Conservation (phyloP, 2,329 filamentous ascomycete species). For the Diaporthe sp. region DNA sequence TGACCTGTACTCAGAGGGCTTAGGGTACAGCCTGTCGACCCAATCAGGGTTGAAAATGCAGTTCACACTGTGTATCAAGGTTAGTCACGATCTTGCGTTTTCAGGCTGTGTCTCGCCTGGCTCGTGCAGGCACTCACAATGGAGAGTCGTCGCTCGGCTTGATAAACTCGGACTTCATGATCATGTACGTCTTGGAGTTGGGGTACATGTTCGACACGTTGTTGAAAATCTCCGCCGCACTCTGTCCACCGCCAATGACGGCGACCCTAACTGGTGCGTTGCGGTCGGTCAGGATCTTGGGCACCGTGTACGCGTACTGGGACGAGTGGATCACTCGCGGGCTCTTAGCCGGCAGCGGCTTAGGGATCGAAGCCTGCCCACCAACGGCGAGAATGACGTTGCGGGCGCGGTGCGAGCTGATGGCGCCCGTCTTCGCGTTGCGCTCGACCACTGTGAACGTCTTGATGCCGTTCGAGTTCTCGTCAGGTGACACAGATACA, state of each 20-base stretch:
- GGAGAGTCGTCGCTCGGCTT: slow-evolving; percentile 95
- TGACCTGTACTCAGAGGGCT: slow-evolving; percentile 73
- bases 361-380: slow-evolving; percentile 78
- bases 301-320: slow-evolving; percentile 79
- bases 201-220: slow-evolving; percentile 88
- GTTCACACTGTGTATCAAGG: slow-evolving; percentile 78
- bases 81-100: background rate
- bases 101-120: background rate
- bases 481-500: slow-evolving; percentile 75
- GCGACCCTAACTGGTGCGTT: slow-evolving; percentile 79
- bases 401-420: slow-evolving; percentile 68
- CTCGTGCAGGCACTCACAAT: slow-evolving; percentile 74
- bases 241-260: slow-evolving; percentile 91
- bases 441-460: slow-evolving; percentile 78
- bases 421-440: slow-evolving; percentile 69
- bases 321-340: slow-evolving; percentile 89
- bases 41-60: slow-evolving; percentile 94
- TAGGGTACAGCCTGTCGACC: slow-evolving; percentile 82
- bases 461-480: slow-evolving; percentile 65
- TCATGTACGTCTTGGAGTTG: slow-evolving; percentile 80
- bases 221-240: slow-evolving; percentile 94
- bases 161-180: slow-evolving; percentile 87
- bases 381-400: slow-evolving; percentile 75
- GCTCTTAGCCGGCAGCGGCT: slow-evolving; percentile 76
- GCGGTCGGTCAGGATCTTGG: slow-evolving; percentile 69